These are phyloP conservation scores for Scheffersomyces amazonensis DNA, from an alignment of 805 yeast species.

Conservation along the genomic window DNA sequence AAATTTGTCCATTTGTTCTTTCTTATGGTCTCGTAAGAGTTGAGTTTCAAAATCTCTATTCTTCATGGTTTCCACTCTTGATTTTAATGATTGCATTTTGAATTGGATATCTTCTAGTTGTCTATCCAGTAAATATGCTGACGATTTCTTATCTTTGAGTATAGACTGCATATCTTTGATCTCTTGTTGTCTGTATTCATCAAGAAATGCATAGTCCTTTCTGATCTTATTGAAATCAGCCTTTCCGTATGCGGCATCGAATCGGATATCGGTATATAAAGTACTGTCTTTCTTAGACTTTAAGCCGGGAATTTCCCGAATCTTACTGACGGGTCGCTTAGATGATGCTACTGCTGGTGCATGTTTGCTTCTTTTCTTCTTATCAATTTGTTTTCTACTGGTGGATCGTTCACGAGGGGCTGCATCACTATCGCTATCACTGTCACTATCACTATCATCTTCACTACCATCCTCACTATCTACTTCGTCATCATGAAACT, in stretches of 20 bases:
- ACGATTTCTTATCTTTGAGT: conserved; percentile 52
- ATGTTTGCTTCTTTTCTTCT: conserved; percentile 59
- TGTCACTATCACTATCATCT: conserved; percentile 12
- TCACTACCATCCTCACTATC: conserved; percentile 13
- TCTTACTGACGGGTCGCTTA: conserved; percentile 63
- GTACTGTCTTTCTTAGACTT: conserved; percentile 36
- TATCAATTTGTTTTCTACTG: conserved; percentile 1
- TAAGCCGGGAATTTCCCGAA: conserved; percentile 75
- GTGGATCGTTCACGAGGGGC: neutral
- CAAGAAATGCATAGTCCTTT: conserved; percentile 78
- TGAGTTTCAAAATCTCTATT: conserved; percentile 72
- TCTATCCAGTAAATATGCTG: conserved; percentile 34
- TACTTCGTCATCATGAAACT: conserved; percentile 6
- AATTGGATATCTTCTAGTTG: conserved; percentile 55
- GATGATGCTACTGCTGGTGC: conserved; percentile 84
- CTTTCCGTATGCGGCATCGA: conserved; percentile 86
- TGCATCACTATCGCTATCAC: conserved; percentile 15
- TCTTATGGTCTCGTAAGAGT: conserved; percentile 60
- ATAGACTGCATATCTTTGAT: conserved; percentile 55
- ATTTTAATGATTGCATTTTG: conserved; percentile 59
- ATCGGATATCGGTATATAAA: conserved; percentile 78
- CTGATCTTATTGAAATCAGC: conserved; percentile 69
- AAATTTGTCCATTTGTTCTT: conserved; percentile 44
- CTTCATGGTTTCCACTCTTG: conserved; percentile 64
- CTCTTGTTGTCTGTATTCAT: conserved; percentile 79